Base-by-base conservation (phyloP, 208 protist genomes). In the Leishmania gerbilli region DNA sequence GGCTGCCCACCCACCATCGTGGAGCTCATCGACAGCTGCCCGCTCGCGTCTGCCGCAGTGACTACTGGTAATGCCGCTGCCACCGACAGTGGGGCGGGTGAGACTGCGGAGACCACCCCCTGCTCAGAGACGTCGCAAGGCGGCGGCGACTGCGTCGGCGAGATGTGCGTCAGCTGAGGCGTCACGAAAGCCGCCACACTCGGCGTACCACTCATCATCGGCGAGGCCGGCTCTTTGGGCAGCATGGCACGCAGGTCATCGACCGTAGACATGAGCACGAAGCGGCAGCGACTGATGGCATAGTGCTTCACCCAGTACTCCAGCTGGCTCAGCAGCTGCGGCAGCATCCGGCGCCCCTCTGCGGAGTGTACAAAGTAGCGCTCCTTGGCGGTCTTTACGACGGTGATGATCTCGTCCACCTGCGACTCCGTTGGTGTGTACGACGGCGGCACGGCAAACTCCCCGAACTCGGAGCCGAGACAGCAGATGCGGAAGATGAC, bases 401-500 rank as follows among this genome's bases (percentile, higher is more conserved):
- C 80, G 6, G 89, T 90, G 47, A 96, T 94, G 42, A 92, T 76
- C 62, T 92, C 91, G 67, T 95, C 92, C 72, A 95, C 83, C 82
- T 97, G 91, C 49, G 85, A 77, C 72, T 94, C 89, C 17, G 88
- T 88, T 40, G 94, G 94, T 62, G 74, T 87, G 87, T 95, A 93
- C 21, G 68, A 74, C 8, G 94, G 94, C 24, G 92, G 92, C 5
- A 90, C 58, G 13, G 49, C 53, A 34, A 97, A 85, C 56, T 84
- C 79, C 15, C 84, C 88, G 31, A 78, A 82, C 49, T 89, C 90
- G 5, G 80, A 80, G 11, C 92, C 92, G 49, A 90, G 88, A 49
- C 76, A 77, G 78, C 88, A 90, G n/a, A 84, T 84, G 51, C 90
- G 69, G 58, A 94, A 81, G 77, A 97, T 91, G n/a, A 88, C 75